phyloP scores from a whole-genome alignment of 257 asterid species.

The Capsicum baccatum region DNA sequence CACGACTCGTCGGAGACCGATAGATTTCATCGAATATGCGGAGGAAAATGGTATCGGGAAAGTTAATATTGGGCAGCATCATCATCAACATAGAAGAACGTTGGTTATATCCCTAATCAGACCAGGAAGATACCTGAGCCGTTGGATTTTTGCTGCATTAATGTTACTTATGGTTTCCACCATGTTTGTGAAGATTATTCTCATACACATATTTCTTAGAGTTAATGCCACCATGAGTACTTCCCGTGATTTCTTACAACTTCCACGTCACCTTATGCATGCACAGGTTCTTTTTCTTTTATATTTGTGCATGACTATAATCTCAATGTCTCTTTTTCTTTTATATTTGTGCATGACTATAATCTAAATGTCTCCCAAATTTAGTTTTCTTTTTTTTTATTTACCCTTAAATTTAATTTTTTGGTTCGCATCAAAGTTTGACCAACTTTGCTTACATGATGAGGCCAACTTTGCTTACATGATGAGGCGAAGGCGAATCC shows the following conservation, averaged over 20 bases:
- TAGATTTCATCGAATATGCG: slow-evolving; percentile 22
- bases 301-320: background rate
- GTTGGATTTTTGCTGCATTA: slow-evolving; percentile 36
- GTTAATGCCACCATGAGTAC: slow-evolving; percentile 5
- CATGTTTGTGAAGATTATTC: slow-evolving; percentile 37
- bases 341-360: background rate
- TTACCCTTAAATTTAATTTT: background rate
- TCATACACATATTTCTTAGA: slow-evolving; percentile 38
- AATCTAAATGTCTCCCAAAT: background rate
- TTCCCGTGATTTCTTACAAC: slow-evolving; percentile 36
- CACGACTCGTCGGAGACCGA: slow-evolving; percentile 39
- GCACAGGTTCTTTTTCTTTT: slow-evolving; percentile 17
- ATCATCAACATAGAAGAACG: slow-evolving; percentile 22
- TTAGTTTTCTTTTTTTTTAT: background rate
- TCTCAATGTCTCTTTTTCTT: background rate
- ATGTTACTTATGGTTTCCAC: slow-evolving; percentile 38
- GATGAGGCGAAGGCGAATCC: background rate
- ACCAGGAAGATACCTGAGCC: slow-evolving; percentile 40
- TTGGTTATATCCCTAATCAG: slow-evolving; percentile 14
- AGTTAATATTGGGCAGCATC: background rate
- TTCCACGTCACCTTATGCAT: slow-evolving; percentile 22
- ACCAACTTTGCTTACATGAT: background rate
- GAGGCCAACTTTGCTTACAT: background rate
- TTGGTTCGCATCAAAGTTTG: background rate
- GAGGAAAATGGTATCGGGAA: slow-evolving; percentile 34